phyloP scores from a whole-genome alignment of 2,329 filamentous ascomycete species.

The Neonectria neomacrospora region DNA sequence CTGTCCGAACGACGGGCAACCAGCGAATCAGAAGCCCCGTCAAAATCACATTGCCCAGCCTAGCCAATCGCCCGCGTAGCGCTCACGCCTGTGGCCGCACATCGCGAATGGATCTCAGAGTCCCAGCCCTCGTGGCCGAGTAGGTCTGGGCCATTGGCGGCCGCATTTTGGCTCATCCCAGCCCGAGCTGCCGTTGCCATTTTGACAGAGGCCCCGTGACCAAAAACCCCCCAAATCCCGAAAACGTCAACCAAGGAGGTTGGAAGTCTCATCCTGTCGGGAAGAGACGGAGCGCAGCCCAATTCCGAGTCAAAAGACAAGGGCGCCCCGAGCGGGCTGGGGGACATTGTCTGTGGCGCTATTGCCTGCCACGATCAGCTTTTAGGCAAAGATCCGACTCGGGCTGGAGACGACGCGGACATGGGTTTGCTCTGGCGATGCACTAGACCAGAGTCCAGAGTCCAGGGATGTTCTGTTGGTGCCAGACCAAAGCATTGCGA shows the following conservation, averaged over 20 bases:
- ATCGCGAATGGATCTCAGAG: constrained; percentile 38
- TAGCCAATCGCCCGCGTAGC: constrained; percentile 28
- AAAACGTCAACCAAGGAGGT: not conserved
- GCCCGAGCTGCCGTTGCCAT: constrained; percentile 1
- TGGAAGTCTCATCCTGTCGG: constrained; percentile 9
- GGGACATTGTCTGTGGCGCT: not conserved
- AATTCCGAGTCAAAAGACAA: not conserved
- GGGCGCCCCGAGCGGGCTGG: not conserved
- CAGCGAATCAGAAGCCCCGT: constrained; percentile 38
- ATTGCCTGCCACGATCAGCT: not conserved
- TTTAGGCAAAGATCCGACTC: constrained; percentile 1
- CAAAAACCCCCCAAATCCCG: constrained; percentile 7
- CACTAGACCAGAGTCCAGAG: not conserved
- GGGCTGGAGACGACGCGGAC: constrained; percentile 1
- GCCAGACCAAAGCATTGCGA: not conserved
- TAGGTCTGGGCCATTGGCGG: constrained; percentile 39
- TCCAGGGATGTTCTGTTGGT: not conserved
- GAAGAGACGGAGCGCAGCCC: constrained; percentile 22
- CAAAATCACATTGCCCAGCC: constrained; percentile 41
- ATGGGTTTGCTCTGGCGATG: not conserved
- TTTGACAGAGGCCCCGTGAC: constrained; percentile 24
- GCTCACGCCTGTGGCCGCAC: not conserved
- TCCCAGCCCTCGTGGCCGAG: constrained; percentile 37
- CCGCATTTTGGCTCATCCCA: constrained; percentile 5
- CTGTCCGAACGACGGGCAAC: constrained; percentile 21